Base-by-base conservation (phyloP, 2,329 filamentous ascomycete genomes). In the Myrmaecium sp. region DNA sequence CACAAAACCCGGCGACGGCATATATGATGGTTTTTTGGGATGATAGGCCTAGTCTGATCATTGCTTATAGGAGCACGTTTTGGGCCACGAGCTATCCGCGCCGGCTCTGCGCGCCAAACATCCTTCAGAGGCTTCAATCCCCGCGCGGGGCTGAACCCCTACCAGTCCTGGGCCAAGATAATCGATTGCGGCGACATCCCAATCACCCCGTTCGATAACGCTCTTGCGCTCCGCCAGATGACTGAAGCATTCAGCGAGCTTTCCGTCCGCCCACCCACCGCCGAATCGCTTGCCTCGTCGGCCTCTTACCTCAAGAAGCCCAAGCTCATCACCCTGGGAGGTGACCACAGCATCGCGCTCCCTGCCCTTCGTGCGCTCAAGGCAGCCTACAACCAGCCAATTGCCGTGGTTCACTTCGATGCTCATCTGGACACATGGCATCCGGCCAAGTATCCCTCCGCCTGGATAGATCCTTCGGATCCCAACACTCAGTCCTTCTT, bases 171-270 rank as follows among this genome's bases (percentile, higher is more conserved):
- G 76, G 77, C 79, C 1, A 70, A 58, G 20, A 69, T 93, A 32
- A 60, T 86, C 26, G 84, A 94, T 58, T 94, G 84, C 49, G 84
- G 84, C 24, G 84, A 93, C 47, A 82, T 93, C 30, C 82, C 84
- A 15, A 63, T 91, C 37, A 80, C 76, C 0, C 83, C 83, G 0
- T 75, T 91, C 39, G 82, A 93, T 56, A 93, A 93, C 47, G 69
- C 61, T 2, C 60, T 92, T 10, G 84, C 84, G 0, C 58, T 84
- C 28, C 60, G 64, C 23, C 84, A 93, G 53, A 92, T 93, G 82
- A 79, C 69, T 17, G 69, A 75, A 43, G 82, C 79, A 0, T 83
- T 80, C 47, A 57, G 63, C 5, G 75, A 84, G 51, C 69, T 92
- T 3, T 60, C 64, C 3, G 54, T 56, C 7, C 56, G 60, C 21